phyloP scores from a whole-genome alignment of 768 basidiomycete genomes.

The Leccinum arenicola region DNA sequence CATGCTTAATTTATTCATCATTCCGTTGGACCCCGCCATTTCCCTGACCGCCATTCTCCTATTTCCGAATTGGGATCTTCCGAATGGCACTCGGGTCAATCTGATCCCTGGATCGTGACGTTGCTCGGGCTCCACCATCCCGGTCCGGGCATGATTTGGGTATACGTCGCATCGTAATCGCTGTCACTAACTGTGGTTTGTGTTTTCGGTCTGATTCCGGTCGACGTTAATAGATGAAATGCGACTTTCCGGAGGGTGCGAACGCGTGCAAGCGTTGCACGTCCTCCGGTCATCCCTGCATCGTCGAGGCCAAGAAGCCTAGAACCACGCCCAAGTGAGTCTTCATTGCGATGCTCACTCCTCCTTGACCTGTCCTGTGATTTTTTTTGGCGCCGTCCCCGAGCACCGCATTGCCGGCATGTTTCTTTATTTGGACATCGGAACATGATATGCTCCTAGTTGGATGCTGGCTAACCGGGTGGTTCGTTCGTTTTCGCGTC shows the following conservation, averaged over 20 bases:
- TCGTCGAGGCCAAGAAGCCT: conserved; percentile 81
- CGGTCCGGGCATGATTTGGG: background rate
- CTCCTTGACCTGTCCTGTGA: background rate
- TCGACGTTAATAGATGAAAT: conserved; percentile 65
- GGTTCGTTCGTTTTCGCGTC: conserved; percentile 13
- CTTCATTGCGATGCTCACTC: conserved; percentile 14
- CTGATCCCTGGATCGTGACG: conserved; percentile 8
- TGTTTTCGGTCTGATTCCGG: conserved; percentile 12
- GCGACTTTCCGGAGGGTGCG: conserved; percentile 70
- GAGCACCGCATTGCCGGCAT: conserved; percentile 27
- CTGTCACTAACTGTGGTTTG: conserved; percentile 12
- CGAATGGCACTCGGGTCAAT: conserved; percentile 8
- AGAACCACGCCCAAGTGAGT: conserved; percentile 81
- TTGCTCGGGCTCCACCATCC: conserved; percentile 2
- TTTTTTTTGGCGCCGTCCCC: conserved; percentile 3
- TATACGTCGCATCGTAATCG: background rate
- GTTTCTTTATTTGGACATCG: conserved; percentile 25
- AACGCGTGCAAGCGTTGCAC: conserved; percentile 80
- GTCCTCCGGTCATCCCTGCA: conserved; percentile 68
- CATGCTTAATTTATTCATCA: conserved; percentile 2
- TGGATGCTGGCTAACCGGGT: conserved; percentile 7
- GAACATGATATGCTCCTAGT: conserved; percentile 20
- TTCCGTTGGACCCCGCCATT: conserved; percentile 3
- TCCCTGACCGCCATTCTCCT: conserved; percentile 3
- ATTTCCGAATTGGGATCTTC: conserved; percentile 13